A percentile compares a stretch with the other conserved stretches of the same genome.
These are phyloP conservation scores for Choiromyces venosus DNA, from an alignment of 495 filamentous ascomycete genomes.

Conservation along the genomic window DNA sequence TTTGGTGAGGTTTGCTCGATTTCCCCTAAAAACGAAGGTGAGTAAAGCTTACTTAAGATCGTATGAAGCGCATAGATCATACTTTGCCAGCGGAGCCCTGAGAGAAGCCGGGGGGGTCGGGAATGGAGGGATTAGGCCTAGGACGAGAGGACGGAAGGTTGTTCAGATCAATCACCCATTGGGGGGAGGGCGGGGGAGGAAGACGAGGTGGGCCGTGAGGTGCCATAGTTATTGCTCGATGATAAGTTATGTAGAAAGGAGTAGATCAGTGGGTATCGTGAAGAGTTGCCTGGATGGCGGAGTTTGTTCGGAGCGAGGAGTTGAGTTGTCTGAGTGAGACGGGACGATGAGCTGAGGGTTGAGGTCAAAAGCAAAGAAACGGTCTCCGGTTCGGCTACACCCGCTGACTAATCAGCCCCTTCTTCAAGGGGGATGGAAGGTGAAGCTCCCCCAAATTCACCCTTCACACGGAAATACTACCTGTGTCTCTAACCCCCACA, in stretches of 20 bases:
- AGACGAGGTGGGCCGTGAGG: slow-evolving; percentile 36
- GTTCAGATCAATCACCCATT: slow-evolving; percentile 76
- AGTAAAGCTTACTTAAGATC: slow-evolving; percentile 9
- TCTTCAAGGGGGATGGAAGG: neutral
- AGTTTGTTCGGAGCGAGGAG: neutral
- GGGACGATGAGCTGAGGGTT: neutral
- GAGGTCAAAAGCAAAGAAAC: slow-evolving; percentile 12
- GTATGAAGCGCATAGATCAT: slow-evolving; percentile 22
- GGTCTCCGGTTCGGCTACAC: slow-evolving; percentile 8
- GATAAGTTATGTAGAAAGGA: neutral
- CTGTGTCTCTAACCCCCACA: slow-evolving; percentile 12
- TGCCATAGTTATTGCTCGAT: slow-evolving; percentile 21
- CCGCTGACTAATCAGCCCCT: neutral
- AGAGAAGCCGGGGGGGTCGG: slow-evolving; percentile 84
- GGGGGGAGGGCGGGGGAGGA: slow-evolving; percentile 48
- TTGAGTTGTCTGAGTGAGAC: slow-evolving; percentile 1
- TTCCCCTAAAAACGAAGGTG: slow-evolving; percentile 43
- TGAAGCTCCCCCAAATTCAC: neutral
- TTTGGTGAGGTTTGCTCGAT: slow-evolving; percentile 48
- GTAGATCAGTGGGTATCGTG: neutral
- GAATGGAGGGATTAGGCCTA: slow-evolving; percentile 54
- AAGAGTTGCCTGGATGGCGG: neutral
- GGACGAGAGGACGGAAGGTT: slow-evolving; percentile 56
- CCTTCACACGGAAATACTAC: neutral
- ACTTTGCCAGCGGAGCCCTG: slow-evolving; percentile 54